A percentile compares a stretch with the other conserved stretches of the same genome.
Conservation (phyloP, 2,329 filamentous ascomycete species). For the Penicillium italicum region DNA sequence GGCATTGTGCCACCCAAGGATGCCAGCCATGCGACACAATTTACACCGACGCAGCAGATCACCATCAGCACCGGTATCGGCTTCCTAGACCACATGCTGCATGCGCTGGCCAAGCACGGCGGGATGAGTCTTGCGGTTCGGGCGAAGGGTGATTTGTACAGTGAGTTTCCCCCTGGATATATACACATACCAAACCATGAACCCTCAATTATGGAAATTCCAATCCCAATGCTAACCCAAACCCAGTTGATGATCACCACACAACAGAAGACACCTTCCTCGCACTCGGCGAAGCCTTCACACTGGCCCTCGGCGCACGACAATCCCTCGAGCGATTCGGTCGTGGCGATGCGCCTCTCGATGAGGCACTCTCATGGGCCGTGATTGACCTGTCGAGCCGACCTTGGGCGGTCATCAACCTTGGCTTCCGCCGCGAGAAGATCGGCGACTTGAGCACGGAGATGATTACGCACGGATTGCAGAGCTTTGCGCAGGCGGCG, state of each 20-base stretch:
- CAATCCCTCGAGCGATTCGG: constrained; percentile 86
- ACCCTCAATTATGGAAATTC: background rate
- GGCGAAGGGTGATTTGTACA: constrained; percentile 87
- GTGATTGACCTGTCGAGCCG: constrained; percentile 94
- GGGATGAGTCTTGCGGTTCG: constrained; percentile 85
- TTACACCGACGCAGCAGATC: constrained; percentile 80
- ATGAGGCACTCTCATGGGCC: constrained; percentile 89
- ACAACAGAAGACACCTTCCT: constrained; percentile 95
- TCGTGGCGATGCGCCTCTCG: constrained; percentile 85
- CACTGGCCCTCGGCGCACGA: constrained; percentile 70
- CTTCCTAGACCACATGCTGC: constrained; percentile 98
- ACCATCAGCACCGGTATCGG: constrained; percentile 89
- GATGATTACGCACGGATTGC: constrained; percentile 94
- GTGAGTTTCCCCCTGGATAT: constrained; percentile 49
- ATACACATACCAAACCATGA: background rate
- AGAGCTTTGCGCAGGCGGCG: constrained; percentile 88
- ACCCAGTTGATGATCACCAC: constrained; percentile 91
- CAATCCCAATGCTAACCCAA: background rate
- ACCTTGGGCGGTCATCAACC: constrained; percentile 76
- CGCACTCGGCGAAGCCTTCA: constrained; percentile 82
- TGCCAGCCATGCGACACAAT: constrained; percentile 75
- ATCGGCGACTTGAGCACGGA: constrained; percentile 90
- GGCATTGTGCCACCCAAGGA: constrained; percentile 40
- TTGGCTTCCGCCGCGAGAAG: constrained; percentile 85
- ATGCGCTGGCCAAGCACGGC: constrained; percentile 91